Evolutionary conservation across 768 basidiomycete species (phyloP), one percentile per base, ranked within the genome.

Genomic region (Leucocoprinus leucothites): DNA sequence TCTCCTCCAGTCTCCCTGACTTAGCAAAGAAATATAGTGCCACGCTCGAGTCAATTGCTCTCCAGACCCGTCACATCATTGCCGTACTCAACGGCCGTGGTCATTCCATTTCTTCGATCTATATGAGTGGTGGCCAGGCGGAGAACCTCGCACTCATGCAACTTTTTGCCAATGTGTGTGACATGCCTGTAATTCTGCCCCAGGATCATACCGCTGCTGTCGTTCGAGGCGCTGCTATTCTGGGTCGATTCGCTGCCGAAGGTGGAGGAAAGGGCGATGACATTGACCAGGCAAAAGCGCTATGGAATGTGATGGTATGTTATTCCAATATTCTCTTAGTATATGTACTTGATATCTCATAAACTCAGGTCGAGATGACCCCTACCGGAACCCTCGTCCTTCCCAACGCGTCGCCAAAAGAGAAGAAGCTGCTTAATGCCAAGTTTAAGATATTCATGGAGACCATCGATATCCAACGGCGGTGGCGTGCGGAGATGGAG

Each of bases 391-490:
- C 79, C 14, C 73, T 87, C 42, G 77, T 99, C 31, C 65, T 70
- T 6, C 91, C 95, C 2, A 71, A 74, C 14, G 84, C 85, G 9
- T 77, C 79, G 3, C 58, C 67, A 1, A 82, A 73, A 68, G 92
- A 89, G 70, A 85, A 82, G 69, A 86, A 76, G 64, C 68, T 98
- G 45, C 73, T 98, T 48, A 84, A 91, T 52, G 92, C 87, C 7
- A 99, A 99, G 74, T 98, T 97, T 71, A 85, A 82, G 67, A 94
- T 98, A 64, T 98, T 98, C 75, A 71, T 82, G 54, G 94, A 98
- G 68, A 80, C 75, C 18, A 92, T 97, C 45, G 89, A 92, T 14
- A 86, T 93, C 40, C 97, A 99, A 76, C 83, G 82, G 65, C 77
- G 84, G 56, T 98, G 94, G 96, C 81, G 91, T 58, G 73, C 74